A percentile compares a stretch with the other conserved stretches of the same genome.
Evolutionary conservation across 2,329 filamentous ascomycete species (phyloP).

Genomic region (Exophiala xenobiotica): DNA sequence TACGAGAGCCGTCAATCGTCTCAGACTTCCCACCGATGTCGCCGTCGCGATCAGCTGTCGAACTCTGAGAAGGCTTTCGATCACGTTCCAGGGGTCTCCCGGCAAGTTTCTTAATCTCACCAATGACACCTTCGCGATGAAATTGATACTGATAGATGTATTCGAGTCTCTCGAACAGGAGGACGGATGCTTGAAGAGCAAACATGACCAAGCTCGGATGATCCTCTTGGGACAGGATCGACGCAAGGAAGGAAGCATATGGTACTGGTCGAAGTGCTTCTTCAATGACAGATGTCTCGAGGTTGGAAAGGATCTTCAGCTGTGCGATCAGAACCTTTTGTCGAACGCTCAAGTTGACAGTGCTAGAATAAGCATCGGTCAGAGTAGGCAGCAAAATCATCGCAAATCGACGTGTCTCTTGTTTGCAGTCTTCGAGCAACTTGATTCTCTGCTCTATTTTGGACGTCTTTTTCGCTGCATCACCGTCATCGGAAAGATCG

Average conservation of each 20-base stretch:
- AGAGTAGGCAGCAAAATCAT: slow-evolving; percentile 91
- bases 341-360: slow-evolving; percentile 89
- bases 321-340: slow-evolving; percentile 96
- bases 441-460: slow-evolving; percentile 73
- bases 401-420: slow-evolving; percentile 86
- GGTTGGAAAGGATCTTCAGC: slow-evolving; percentile 93
- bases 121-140: slow-evolving; percentile 92
- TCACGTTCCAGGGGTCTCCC: slow-evolving; percentile 35
- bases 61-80: slow-evolving; percentile 25
- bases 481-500: slow-evolving; percentile 44
- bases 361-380: slow-evolving; percentile 96
- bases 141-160: slow-evolving; percentile 93
- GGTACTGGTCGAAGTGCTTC: slow-evolving; percentile 85
- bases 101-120: slow-evolving; percentile 82
- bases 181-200: slow-evolving; percentile 83
- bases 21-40: neutral
- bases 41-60: slow-evolving; percentile 34
- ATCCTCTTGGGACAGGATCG: slow-evolving; percentile 93
- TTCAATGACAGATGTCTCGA: slow-evolving; percentile 80
- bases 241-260: slow-evolving; percentile 92
- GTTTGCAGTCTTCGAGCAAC: slow-evolving; percentile 76
- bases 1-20: neutral
- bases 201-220: slow-evolving; percentile 82
- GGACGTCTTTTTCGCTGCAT: slow-evolving; percentile 31
- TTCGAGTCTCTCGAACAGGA: slow-evolving; percentile 80